Evolutionary conservation across 2,329 filamentous ascomycete species (phyloP).

Genomic region (Sporothrix variecibatus): DNA sequence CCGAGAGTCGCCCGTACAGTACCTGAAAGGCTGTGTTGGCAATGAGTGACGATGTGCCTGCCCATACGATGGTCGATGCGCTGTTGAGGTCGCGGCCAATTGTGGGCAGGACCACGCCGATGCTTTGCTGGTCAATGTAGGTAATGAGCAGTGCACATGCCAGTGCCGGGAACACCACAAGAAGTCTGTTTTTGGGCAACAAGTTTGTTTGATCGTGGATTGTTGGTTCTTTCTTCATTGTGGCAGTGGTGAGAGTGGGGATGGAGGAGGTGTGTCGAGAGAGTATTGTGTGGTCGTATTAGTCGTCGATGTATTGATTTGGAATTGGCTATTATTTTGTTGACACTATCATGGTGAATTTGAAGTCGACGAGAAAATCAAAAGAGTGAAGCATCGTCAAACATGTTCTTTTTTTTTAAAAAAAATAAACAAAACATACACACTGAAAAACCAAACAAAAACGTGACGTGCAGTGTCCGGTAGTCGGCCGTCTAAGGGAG

Average conservation of each 20-base stretch:
- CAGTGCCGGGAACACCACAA: conserved; percentile 54
- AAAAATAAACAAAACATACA: not conserved
- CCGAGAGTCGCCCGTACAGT: conserved; percentile 62
- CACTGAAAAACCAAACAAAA: not conserved
- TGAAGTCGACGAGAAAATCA: not conserved
- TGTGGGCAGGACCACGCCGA: conserved; percentile 52
- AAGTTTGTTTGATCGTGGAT: conserved; percentile 53
- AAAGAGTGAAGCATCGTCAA: not conserved
- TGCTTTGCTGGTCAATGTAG: conserved; percentile 60
- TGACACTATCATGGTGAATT: not conserved
- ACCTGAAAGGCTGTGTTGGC: conserved; percentile 65
- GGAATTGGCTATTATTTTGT: not conserved
- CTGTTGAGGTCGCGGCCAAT: conserved; percentile 47
- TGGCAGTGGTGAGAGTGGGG: not conserved
- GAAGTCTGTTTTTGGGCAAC: conserved; percentile 52
- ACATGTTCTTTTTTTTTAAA: too few relatives aligned
- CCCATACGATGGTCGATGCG: conserved; percentile 56
- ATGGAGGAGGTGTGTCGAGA: not conserved
- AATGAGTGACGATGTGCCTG: conserved; percentile 55
- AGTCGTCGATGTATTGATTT: not conserved
- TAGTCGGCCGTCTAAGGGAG: not conserved
- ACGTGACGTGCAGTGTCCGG: not conserved
- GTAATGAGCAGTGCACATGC: conserved; percentile 56
- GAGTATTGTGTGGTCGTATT: not conserved
- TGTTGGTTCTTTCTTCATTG: conserved; percentile 8